phyloP scores from a whole-genome alignment of 192 early-diverging fungal genomes.

The Globomyces pollinis-pini region DNA sequence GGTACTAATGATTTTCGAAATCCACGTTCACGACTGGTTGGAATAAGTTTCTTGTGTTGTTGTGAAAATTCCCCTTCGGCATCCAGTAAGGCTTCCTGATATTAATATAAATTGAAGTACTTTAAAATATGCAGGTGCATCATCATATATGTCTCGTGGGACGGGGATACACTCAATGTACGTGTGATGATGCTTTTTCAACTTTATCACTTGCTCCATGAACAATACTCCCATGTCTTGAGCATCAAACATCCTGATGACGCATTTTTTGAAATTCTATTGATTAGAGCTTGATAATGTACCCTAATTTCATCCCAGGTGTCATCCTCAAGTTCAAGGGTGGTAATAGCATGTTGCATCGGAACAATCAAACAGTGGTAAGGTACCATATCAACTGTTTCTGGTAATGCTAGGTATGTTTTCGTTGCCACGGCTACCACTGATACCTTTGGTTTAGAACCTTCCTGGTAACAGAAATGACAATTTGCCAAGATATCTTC shows the following conservation, averaged over 20 bases:
- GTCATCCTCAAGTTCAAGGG: slow-evolving; percentile 83
- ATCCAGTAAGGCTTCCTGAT: slow-evolving; percentile 71
- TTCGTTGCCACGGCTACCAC: slow-evolving; percentile 72
- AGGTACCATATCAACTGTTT: slow-evolving; percentile 61
- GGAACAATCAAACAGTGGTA: slow-evolving; percentile 92
- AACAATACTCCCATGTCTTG: slow-evolving; percentile 68
- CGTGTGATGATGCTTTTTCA: slow-evolving; percentile 69
- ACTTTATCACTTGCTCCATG: slow-evolving; percentile 80
- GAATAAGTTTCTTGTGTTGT: slow-evolving; percentile 66
- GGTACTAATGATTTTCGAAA: slow-evolving; percentile 40
- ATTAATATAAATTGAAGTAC: too few relatives aligned
- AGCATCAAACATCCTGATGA: slow-evolving; percentile 79
- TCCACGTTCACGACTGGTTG: slow-evolving; percentile 53
- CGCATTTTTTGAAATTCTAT: slow-evolving; percentile 87
- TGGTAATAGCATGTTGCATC: slow-evolving; percentile 70
- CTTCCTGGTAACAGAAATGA: slow-evolving; percentile 67
- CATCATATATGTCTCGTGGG: slow-evolving; percentile 62
- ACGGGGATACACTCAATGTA: slow-evolving; percentile 90
- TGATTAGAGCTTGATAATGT: neutral
- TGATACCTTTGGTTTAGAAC: slow-evolving; percentile 50
- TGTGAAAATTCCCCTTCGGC: slow-evolving; percentile 89
- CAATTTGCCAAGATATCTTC: slow-evolving; percentile 66
- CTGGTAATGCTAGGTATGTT: slow-evolving; percentile 73
- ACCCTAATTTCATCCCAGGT: slow-evolving; percentile 82
- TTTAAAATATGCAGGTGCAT: slow-evolving; percentile 80